Conservation (phyloP, 1,284 basidiomycete genomes). For the Lignosus rhinocerotis region DNA sequence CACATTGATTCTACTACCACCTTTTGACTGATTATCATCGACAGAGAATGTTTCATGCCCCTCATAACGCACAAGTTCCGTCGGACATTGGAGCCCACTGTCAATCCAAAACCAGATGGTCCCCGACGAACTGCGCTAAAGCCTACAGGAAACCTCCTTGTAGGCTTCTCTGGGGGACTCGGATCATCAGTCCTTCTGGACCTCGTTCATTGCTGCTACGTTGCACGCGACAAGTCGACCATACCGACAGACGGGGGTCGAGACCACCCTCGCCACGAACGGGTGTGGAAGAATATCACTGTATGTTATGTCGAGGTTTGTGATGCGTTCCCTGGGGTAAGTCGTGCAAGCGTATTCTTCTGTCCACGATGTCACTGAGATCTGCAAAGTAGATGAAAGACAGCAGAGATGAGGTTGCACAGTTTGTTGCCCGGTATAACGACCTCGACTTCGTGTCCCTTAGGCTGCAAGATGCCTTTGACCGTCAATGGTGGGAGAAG, state of each 20-base stretch:
- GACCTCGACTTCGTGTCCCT: constrained; percentile 60
- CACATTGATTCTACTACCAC: neutral
- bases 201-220: constrained; percentile 63
- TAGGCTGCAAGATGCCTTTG: constrained; percentile 72
- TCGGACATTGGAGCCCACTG: constrained; percentile 59
- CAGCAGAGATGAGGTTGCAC: constrained; percentile 50
- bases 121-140: constrained; percentile 54
- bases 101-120: constrained; percentile 55
- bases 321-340: constrained; percentile 59
- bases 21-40: constrained; percentile 1
- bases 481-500: constrained; percentile 62
- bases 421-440: constrained; percentile 47
- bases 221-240: constrained; percentile 36
- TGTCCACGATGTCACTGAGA: neutral
- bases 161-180: constrained; percentile 75
- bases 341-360: constrained; percentile 25
- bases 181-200: constrained; percentile 75
- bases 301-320: constrained; percentile 74
- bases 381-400: constrained; percentile 49
- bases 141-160: constrained; percentile 63
- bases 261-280: constrained; percentile 63
- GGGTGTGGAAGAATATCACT: constrained; percentile 60
- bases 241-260: constrained; percentile 51
- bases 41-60: constrained; percentile 68
- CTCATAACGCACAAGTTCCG: constrained; percentile 66